Conservation (phyloP, 169 alveolate species). For the Besnoitia besnoiti region DNA sequence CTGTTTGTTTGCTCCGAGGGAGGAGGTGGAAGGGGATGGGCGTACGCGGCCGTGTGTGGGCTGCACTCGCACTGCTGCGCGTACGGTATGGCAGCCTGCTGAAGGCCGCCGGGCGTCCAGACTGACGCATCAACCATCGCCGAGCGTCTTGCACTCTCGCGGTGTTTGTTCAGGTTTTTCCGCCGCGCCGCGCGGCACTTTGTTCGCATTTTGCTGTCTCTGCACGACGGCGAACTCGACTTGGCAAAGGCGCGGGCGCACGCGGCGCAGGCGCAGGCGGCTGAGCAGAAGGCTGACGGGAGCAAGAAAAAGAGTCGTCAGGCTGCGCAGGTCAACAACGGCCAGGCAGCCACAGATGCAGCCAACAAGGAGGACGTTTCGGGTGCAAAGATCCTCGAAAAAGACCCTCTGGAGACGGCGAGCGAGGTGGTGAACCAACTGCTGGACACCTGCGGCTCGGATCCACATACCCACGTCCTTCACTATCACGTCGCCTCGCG, state of each 20-base stretch:
- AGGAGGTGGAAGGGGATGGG: no score
- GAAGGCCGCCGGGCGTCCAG: no score
- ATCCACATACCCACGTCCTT: slow-evolving; percentile 16
- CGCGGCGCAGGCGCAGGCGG: background rate
- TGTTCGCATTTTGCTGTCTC: slow-evolving; percentile 18
- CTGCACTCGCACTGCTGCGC: no score
- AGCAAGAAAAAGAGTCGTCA: background rate
- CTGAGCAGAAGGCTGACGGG: background rate
- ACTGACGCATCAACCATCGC: no score
- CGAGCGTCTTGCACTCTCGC: no score
- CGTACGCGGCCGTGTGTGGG: no score
- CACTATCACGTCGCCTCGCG: slow-evolving; percentile 50
- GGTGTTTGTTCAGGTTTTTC: slow-evolving; percentile 34
- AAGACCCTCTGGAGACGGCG: slow-evolving; percentile 39
- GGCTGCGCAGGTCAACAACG: background rate
- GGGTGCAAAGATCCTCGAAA: slow-evolving; percentile 13
- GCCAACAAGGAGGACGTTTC: slow-evolving; percentile 6
- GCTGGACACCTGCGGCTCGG: slow-evolving; percentile 5
- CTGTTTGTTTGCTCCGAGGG: no score
- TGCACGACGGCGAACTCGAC: slow-evolving; percentile 53
- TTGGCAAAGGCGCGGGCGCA: background rate
- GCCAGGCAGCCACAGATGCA: background rate
- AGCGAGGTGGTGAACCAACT: slow-evolving; percentile 10
- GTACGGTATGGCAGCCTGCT: no score
- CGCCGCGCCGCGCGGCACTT: slow-evolving; percentile 48